Evolutionary conservation across 202 grass and related monocot species (phyloP), one percentile per base, ranked within the genome.

Genomic region (Setaria italica): DNA sequence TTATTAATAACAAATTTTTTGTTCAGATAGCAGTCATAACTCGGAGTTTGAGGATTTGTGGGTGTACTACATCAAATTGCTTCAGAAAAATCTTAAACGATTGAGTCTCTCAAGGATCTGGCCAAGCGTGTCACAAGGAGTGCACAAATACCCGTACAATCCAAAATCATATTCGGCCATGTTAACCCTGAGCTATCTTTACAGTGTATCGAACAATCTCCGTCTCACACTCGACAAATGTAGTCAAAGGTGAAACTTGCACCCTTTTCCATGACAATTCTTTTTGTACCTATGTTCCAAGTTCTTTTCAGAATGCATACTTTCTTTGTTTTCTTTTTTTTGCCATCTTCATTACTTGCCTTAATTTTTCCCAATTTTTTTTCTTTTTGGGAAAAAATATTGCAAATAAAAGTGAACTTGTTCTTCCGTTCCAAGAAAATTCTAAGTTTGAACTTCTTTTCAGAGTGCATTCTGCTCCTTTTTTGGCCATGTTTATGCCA

Each of bases 221-320:
- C 91, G 93, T 80, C 88, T 92, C 64, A 84, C 91, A 72, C 88
- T 99, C 7, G 96, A 99, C 90, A 95, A 94, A 87, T 95, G 85
- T 66, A 64, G 82, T 85, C 84, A 88, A 87, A 96, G 91, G 96
- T 99, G 81, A 89, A 87, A n/a, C 20, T 30, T 42, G 16, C 37
- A 47, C 19, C 42, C 87, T 83, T 83, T 82, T 49, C 39, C 66
- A 58, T 78, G 14, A 49, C 33, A 59, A 71, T 53, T 70, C 45
- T 55, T 7, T 84, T 72, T 41, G 6, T 30, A 43, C 85, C 14
- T 12, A 4, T 20, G 20, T 19, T 30, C 21, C 11, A 42, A 74
- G 11, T 72, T 77, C 30, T 48, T 79, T 66, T 57, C 12, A 17
- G 7, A 71, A 42, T 86, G 53, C 21, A 72, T 42, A 4, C 6